Evolutionary conservation across 2,329 filamentous ascomycete species (phyloP).

Genomic region (Fusarium lyarnte): DNA sequence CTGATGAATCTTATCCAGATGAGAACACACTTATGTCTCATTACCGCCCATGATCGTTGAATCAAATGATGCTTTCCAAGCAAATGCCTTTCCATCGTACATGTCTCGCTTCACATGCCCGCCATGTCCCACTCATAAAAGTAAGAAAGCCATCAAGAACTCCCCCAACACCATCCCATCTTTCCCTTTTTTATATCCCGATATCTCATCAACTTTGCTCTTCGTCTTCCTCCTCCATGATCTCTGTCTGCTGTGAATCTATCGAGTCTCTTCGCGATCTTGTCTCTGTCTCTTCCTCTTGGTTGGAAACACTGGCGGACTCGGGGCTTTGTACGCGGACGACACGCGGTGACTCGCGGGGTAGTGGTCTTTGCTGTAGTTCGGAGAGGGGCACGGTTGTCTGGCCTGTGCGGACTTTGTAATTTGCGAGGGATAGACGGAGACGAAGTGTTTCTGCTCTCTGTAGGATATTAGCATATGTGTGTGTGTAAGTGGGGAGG

Average conservation of each 20-base stretch:
- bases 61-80: conserved; percentile 4
- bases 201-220: background rate
- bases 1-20: conserved; percentile 14
- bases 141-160: conserved; percentile 13
- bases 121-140: conserved; percentile 9
- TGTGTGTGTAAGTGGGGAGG: background rate
- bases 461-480: conserved; percentile 47
- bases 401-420: conserved; percentile 80
- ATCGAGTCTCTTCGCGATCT: conserved; percentile 24
- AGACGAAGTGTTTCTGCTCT: conserved; percentile 73
- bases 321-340: conserved; percentile 41
- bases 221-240: conserved; percentile 15
- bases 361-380: conserved; percentile 56
- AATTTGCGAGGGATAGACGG: conserved; percentile 75
- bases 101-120: conserved; percentile 9
- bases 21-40: conserved; percentile 16
- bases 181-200: background rate
- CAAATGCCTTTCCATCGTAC: background rate
- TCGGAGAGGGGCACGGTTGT: conserved; percentile 70
- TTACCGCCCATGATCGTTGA: conserved; percentile 15
- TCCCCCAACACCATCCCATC: conserved; percentile 19
- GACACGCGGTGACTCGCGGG: conserved; percentile 30
- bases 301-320: background rate
- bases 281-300: conserved; percentile 2
- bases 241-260: conserved; percentile 29